Base-by-base conservation (phyloP, 768 basidiomycete species). In the Boletus pseudo-olivaceus region DNA sequence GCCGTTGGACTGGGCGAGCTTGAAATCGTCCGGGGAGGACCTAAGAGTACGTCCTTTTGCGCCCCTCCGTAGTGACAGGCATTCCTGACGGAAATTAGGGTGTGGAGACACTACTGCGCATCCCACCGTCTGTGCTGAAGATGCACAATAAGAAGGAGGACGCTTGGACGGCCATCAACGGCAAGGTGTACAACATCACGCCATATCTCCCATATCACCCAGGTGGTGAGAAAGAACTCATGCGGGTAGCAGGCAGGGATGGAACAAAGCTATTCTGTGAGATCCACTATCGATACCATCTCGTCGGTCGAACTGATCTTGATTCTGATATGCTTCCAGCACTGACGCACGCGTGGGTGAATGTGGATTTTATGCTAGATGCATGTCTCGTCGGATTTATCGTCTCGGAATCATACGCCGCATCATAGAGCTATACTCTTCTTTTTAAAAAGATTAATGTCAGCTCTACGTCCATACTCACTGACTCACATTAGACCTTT, bases 131-230 rank as follows among this genome's bases (percentile, higher is more conserved):
- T 1, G 77, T 86, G 55, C 76, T 95, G 38, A 90, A 90, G 64
- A 66, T 77, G 63, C 96, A 99, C 68, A 88, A 89, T 51, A 91
- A 80, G 48, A 78, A 75, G 34, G 87, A 87, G 38, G 95, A 99
- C 70, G 94, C 93, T 1, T 99, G 97, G 97, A 81, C 93, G 14
- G 87, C 84, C 0, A 85, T 98, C 74, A 83, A 87, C 61, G 94
- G 93, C 51, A 94, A 90, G 67, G 94, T 99, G 17, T 99, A 99
- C 74, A 98, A 98, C 66, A 90, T 99, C 47, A 94, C 93, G 3
- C 82, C 90, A 0, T 99, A 97, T 72, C 72, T 97, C 7, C 75
- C 85, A 3, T 99, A 86, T 63, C 96, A 98, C 71, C 96, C 96
- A 1, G 96, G 96, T 7, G 96, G 96, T 14, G 93, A 88, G 75